Conservation (phyloP, 1,139 yeast genomes). For the Yamadazyma friedrichii region DNA sequence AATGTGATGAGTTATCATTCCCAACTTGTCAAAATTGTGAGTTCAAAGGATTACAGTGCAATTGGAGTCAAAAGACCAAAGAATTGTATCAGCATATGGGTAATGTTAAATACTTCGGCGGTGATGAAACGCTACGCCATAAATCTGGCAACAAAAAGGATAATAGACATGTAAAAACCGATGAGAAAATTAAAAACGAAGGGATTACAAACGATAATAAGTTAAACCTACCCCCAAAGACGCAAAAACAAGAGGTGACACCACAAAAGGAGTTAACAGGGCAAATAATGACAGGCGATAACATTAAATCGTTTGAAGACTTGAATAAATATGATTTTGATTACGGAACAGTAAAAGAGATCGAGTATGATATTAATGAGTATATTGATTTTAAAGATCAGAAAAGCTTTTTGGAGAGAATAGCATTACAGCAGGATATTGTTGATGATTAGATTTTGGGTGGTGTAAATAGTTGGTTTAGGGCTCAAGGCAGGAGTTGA, state of each 20-base stretch:
- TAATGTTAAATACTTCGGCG: slow-evolving; percentile 28
- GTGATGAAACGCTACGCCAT: slow-evolving; percentile 6
- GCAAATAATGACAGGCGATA: too few species aligned
- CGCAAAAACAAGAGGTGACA: not conserved
- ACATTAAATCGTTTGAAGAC: not conserved
- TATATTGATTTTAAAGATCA: slow-evolving; percentile 4
- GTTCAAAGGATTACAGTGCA: slow-evolving; percentile 24
- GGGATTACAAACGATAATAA: too few species aligned
- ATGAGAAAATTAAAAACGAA: not conserved
- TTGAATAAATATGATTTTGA: slow-evolving; percentile 1
- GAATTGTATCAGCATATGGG: slow-evolving; percentile 24
- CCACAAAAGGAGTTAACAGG: too few species aligned
- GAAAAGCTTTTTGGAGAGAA: slow-evolving; percentile 18
- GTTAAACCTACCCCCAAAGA: too few species aligned
- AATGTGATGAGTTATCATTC: slow-evolving; percentile 40
- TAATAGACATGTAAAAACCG: not conserved
- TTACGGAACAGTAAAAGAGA: not conserved
- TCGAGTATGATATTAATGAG: not conserved
- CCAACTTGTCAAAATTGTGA: slow-evolving; percentile 35
- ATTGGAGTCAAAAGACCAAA: slow-evolving; percentile 33
- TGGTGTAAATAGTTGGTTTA: not conserved
- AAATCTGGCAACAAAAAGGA: too few species aligned
- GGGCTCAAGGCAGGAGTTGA: not conserved
- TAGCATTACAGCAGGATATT: slow-evolving; percentile 45
- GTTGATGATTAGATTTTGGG: slow-evolving; percentile 24